These are phyloP conservation scores for Blastobotrys buckinghamii DNA, from an alignment of 1,139 yeast genomes.

Conservation along the genomic window DNA sequence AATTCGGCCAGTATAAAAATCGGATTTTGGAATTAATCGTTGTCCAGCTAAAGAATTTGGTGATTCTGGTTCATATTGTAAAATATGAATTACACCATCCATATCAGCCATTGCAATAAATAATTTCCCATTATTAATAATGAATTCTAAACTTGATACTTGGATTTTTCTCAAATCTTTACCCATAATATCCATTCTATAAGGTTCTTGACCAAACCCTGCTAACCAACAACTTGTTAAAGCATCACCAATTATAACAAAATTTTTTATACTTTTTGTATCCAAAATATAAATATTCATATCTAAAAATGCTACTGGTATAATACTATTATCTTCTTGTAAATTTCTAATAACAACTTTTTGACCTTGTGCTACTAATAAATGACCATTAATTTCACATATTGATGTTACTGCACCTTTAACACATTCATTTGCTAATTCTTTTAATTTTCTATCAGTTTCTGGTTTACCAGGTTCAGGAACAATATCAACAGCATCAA, in stretches of 20 bases:
- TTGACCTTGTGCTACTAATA: constrained; percentile 84
- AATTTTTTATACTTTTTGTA: constrained; percentile 75
- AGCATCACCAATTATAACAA: constrained; percentile 74
- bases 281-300: constrained; percentile 74
- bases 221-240: constrained; percentile 74
- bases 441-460: constrained; percentile 71
- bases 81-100: constrained; percentile 60
- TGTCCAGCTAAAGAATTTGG: constrained; percentile 79
- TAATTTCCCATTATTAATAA: constrained; percentile 64
- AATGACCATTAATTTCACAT: constrained; percentile 77
- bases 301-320: constrained; percentile 91
- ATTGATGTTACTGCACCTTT: constrained; percentile 82
- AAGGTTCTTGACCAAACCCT: constrained; percentile 92
- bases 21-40: constrained; percentile 59
- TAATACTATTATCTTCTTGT: constrained; percentile 71
- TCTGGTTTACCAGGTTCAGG: constrained; percentile 91
- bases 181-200: constrained; percentile 72
- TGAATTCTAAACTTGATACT: constrained; percentile 60
- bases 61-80: constrained; percentile 91
- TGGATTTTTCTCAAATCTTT: constrained; percentile 63
- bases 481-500: constrained; percentile 74
- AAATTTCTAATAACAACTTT: constrained; percentile 71
- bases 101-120: constrained; percentile 66
- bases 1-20: constrained; percentile 61
- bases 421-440: constrained; percentile 67